Evolutionary conservation across 345 rosid genomes (phyloP).

Genomic region (Zanthoxylum bungeanum): DNA sequence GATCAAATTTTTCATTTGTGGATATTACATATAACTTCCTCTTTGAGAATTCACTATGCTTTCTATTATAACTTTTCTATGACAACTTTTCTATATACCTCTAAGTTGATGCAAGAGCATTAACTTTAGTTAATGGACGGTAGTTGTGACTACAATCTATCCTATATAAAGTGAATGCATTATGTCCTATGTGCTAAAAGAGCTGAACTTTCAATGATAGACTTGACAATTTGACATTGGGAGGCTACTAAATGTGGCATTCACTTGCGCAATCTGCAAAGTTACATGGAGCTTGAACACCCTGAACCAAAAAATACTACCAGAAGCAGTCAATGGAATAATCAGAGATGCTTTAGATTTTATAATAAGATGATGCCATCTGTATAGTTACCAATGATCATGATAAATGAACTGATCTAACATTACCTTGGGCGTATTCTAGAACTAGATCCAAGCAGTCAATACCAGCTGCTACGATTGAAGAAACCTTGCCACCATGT

Average conservation of each 20-base stretch:
- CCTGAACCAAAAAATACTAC: neutral
- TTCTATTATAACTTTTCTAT: neutral
- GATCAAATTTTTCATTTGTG: neutral
- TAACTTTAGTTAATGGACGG: neutral
- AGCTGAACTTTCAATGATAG: neutral
- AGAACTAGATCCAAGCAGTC: constrained; percentile 90
- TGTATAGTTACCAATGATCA: neutral
- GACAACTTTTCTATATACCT: neutral
- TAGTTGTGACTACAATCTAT: neutral
- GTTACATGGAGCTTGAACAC: neutral
- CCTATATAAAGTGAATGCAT: neutral
- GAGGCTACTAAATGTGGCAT: neutral
- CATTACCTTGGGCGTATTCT: constrained; percentile 75
- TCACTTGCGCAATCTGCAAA: neutral
- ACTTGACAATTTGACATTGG: neutral
- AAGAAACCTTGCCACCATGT: constrained; percentile 64
- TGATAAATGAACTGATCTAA: neutral
- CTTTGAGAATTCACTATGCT: neutral
- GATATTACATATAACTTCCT: neutral
- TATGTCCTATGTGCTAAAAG: neutral
- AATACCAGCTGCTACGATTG: constrained; percentile 72
- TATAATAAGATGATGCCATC: neutral
- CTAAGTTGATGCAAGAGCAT: neutral
- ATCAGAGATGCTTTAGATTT: neutral
- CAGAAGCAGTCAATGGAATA: neutral